These are phyloP conservation scores for Elsinoe necatrix DNA, from an alignment of 2,329 filamentous ascomycete species.

Conservation along the genomic window DNA sequence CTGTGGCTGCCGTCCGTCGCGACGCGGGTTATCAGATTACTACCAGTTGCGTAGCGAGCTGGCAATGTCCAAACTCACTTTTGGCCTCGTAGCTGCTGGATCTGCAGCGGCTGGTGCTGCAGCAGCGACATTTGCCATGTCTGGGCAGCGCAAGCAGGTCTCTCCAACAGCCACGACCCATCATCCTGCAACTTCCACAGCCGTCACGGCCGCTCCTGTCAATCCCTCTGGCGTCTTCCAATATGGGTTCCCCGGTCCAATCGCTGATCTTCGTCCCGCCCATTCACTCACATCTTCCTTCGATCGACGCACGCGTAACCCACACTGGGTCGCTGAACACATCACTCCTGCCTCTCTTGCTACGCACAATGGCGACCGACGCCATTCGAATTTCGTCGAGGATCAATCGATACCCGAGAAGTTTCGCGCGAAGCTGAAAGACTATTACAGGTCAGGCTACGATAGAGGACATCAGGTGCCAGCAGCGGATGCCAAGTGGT, in stretches of 20 bases:
- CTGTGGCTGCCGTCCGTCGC: too few relatives aligned
- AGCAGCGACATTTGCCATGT: conserved; percentile 36
- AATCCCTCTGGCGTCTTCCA: conserved; percentile 46
- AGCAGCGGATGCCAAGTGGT: conserved; percentile 93
- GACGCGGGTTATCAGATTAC: too few relatives aligned
- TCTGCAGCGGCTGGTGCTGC: conserved; percentile 42
- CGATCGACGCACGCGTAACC: conserved; percentile 85
- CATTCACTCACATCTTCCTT: conserved; percentile 75
- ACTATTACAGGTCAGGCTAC: conserved; percentile 92
- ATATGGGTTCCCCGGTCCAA: conserved; percentile 77
- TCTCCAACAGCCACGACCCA: conserved; percentile 24
- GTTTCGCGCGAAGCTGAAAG: conserved; percentile 82
- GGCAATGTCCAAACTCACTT: conserved; percentile 43
- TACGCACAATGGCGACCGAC: conserved; percentile 67
- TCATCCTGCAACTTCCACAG: conserved; percentile 23
- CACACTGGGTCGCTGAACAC: conserved; percentile 86
- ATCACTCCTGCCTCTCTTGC: conserved; percentile 83
- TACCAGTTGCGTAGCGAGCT: neutral
- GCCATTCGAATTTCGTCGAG: conserved; percentile 74
- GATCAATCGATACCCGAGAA: conserved; percentile 69
- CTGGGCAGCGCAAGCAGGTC: conserved; percentile 20
- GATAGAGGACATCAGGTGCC: conserved; percentile 96
- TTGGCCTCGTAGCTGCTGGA: conserved; percentile 42
- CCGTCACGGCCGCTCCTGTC: conserved; percentile 29
- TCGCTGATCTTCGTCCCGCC: conserved; percentile 71